Conservation (phyloP, 768 basidiomycete species). For the Coprinellus micaceus region DNA sequence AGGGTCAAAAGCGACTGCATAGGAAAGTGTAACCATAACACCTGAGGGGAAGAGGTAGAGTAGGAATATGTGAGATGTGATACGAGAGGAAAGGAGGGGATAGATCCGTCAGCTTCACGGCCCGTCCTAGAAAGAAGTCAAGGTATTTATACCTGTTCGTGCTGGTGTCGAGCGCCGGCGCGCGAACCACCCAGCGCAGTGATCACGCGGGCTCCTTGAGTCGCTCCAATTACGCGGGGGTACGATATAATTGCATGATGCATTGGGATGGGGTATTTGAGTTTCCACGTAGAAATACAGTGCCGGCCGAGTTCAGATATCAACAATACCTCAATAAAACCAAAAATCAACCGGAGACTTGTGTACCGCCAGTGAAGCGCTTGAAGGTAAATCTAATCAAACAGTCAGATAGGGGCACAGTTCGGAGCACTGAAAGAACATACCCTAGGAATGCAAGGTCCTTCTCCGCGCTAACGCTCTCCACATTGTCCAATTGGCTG, state of each 20-base stretch:
- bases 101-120: too few species aligned
- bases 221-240: too few species aligned
- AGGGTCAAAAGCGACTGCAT: constrained; percentile 51
- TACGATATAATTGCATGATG: too few species aligned
- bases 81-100: too few species aligned
- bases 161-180: too few species aligned
- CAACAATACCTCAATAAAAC: neutral
- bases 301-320: neutral
- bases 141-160: too few species aligned
- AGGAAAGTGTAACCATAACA: constrained; percentile 9
- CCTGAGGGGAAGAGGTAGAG: neutral
- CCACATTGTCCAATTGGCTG: constrained; percentile 55
- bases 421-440: constrained; percentile 16
- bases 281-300: constrained; percentile 9
- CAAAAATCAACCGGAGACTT: constrained; percentile 23
- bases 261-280: neutral
- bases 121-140: too few species aligned
- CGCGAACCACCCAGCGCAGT: too few species aligned
- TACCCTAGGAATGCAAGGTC: constrained; percentile 67
- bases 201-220: too few species aligned
- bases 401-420: constrained; percentile 9
- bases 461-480: constrained; percentile 62
- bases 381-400: constrained; percentile 76
- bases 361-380: constrained; percentile 49
- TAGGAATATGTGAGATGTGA: neutral